Percentiles rank a stretch among this genome's conserved stretches.
These are phyloP conservation scores for Collybiopsis confluens DNA, from an alignment of 768 basidiomycete genomes.

Conservation along the genomic window DNA sequence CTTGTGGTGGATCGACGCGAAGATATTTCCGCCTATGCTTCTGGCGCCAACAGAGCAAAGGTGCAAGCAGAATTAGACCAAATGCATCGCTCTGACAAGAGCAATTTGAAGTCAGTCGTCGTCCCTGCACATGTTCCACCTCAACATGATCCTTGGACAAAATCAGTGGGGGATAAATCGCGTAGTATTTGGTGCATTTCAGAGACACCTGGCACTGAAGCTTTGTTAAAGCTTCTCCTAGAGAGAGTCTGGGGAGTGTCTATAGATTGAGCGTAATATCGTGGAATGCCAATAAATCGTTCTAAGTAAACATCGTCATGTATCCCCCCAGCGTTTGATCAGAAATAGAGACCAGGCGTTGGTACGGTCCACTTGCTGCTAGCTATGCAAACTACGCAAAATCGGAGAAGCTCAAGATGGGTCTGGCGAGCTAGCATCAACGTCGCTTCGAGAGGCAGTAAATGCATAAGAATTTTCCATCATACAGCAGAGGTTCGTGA, in stretches of 20 bases:
- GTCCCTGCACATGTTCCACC: slow-evolving; percentile 53
- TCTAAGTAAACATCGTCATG: too few relatives aligned
- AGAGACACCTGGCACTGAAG: slow-evolving; percentile 61
- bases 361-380: too few relatives aligned
- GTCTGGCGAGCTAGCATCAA: too few relatives aligned
- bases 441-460: not conserved
- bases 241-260: slow-evolving; percentile 52
- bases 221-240: slow-evolving; percentile 43
- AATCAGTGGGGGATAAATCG: slow-evolving; percentile 10
- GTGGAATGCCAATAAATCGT: too few relatives aligned
- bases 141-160: slow-evolving; percentile 23
- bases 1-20: slow-evolving; percentile 76
- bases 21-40: slow-evolving; percentile 59
- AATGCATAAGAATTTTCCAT: slow-evolving; percentile 2
- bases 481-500: slow-evolving; percentile 73
- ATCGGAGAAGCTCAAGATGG: too few relatives aligned
- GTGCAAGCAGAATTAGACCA: slow-evolving; percentile 51
- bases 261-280: not conserved
- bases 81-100: slow-evolving; percentile 18
- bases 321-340: too few relatives aligned
- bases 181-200: slow-evolving; percentile 43
- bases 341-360: too few relatives aligned
- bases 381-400: too few relatives aligned
- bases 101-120: slow-evolving; percentile 43
- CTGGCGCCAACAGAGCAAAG: slow-evolving; percentile 60